A percentile compares a stretch with the other conserved stretches of the same genome.
Evolutionary conservation across 2,329 filamentous ascomycete species (phyloP).

Genomic region (Calycina herbarum): DNA sequence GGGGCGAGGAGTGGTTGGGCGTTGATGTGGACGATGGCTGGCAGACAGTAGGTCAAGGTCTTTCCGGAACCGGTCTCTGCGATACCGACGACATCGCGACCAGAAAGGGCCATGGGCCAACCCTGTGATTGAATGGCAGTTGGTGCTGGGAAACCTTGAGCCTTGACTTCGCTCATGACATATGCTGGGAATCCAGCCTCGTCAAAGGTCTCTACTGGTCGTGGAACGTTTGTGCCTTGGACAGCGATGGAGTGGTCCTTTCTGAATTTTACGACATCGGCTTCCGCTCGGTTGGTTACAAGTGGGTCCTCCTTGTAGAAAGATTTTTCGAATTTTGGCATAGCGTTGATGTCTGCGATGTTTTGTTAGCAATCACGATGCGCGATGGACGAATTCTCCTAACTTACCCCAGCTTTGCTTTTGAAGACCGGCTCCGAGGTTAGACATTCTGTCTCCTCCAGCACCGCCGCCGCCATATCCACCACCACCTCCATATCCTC

Average conservation of each 20-base stretch:
- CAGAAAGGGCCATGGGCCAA: slow-evolving; percentile 98
- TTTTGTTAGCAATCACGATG: slow-evolving; percentile 16
- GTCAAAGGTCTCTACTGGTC: slow-evolving; percentile 95
- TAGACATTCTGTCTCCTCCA: slow-evolving; percentile 91
- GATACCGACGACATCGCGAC: slow-evolving; percentile 97
- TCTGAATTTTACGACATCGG: slow-evolving; percentile 87
- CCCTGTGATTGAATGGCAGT: slow-evolving; percentile 98
- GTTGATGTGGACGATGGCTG: slow-evolving; percentile 99
- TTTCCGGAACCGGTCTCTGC: slow-evolving; percentile 99
- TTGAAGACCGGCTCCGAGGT: slow-evolving; percentile 84
- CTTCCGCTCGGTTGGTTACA: slow-evolving; percentile 70
- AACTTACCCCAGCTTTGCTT: slow-evolving; percentile 82
- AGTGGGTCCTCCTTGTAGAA: slow-evolving; percentile 96
- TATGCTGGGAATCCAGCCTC: slow-evolving; percentile 97
- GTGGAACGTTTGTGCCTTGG: slow-evolving; percentile 77
- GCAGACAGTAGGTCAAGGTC: slow-evolving; percentile 96
- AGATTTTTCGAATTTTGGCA: slow-evolving; percentile 98
- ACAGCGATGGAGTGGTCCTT: slow-evolving; percentile 82
- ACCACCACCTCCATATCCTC: slow-evolving; percentile 36
- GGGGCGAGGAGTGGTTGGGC: slow-evolving; percentile 94
- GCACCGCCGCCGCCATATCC: slow-evolving; percentile 53
- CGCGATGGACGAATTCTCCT: slow-evolving; percentile 14
- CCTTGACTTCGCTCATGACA: slow-evolving; percentile 98
- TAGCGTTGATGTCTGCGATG: slow-evolving; percentile 63
- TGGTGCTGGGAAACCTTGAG: slow-evolving; percentile 89